These are phyloP conservation scores for Arthroderma uncinatum DNA, from an alignment of 2,329 filamentous ascomycete species.

Conservation along the genomic window DNA sequence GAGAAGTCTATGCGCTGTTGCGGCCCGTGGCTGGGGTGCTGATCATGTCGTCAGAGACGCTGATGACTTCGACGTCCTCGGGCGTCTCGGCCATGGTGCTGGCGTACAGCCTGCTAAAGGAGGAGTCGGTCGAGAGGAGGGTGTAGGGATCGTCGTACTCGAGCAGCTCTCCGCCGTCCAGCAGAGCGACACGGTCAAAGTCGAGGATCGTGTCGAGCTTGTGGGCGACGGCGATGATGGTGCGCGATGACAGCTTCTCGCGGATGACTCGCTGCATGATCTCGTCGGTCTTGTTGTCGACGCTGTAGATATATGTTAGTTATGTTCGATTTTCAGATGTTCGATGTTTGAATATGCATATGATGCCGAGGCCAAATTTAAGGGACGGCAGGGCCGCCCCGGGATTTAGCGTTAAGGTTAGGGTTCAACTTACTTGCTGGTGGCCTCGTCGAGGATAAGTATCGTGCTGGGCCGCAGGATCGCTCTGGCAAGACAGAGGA, in stretches of 20 bases:
- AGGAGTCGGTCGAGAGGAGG: slow-evolving; percentile 24
- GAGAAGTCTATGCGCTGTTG: background rate
- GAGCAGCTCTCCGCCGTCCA: slow-evolving; percentile 27
- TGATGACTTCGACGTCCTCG: slow-evolving; percentile 11
- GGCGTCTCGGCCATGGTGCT: slow-evolving; percentile 15
- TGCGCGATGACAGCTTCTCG: slow-evolving; percentile 44
- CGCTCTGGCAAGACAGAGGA: slow-evolving; percentile 52
- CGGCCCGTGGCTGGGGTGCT: background rate
- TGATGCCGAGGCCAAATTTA: background rate
- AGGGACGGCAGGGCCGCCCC: background rate
- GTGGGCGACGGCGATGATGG: slow-evolving; percentile 49
- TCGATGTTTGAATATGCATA: background rate
- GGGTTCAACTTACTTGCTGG: slow-evolving; percentile 28
- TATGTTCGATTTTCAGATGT: background rate
- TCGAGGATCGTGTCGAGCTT: slow-evolving; percentile 40
- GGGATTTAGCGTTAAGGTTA: slow-evolving; percentile 16
- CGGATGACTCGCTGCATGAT: slow-evolving; percentile 48
- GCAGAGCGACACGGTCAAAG: slow-evolving; percentile 29
- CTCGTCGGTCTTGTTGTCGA: slow-evolving; percentile 48
- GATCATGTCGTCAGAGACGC: slow-evolving; percentile 11
- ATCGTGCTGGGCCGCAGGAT: slow-evolving; percentile 40
- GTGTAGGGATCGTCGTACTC: slow-evolving; percentile 28
- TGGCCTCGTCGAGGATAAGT: slow-evolving; percentile 36
- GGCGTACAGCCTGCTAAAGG: slow-evolving; percentile 28
- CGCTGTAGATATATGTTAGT: slow-evolving; percentile 24